Evolutionary conservation across 345 rosid species (phyloP), one percentile per base, ranked within the genome.

Genomic region (Excoecaria agallocha): DNA sequence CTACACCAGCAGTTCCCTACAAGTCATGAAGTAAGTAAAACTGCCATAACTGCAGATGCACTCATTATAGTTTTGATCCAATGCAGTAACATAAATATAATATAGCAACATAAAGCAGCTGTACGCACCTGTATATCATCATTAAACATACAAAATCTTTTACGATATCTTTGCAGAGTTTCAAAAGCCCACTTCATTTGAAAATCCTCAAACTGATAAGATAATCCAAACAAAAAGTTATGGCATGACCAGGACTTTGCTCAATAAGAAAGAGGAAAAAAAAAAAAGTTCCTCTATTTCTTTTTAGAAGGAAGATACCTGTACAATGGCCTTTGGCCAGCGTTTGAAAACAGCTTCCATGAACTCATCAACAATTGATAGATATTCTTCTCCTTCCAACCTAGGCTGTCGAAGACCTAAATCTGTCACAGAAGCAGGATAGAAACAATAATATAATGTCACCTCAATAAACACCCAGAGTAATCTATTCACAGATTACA

Each of bases 1-100:
- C 99, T 78, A 95, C 98, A 83, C 99, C 99, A 79, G 99, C 99
- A 76, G 99, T 93, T 85, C 99, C 99, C 99, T 95, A 65, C 22
- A 56, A 77, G 37, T 77, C 50, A 82, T 13, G 2, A 30, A 30
- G 30, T 22, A 72, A 58, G 69, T 69, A 68, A 77, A 81, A 60
- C 22, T 56, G 19, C 24, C 51, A 72, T n/a, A 49, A 68, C 17
- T 59, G 69, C 46, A 41, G 54, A 59, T 52, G 37, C 73, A 78
- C 37, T n/a, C 46, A 74, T 25, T 67, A 39, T n/a, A 46, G 65
- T 61, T 51, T 54, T 12, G 68, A 55, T 66, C 78, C 63, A 74
- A 49, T 17, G 69, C 74, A 12, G 62, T 45, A 15, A 30, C 54
- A 62, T 59, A 59, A 25, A 62, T 48, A 46, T 43, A 79, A 38